Evolutionary conservation across 805 yeast species (phyloP).

Genomic region (Candida pseudofarinosa): DNA sequence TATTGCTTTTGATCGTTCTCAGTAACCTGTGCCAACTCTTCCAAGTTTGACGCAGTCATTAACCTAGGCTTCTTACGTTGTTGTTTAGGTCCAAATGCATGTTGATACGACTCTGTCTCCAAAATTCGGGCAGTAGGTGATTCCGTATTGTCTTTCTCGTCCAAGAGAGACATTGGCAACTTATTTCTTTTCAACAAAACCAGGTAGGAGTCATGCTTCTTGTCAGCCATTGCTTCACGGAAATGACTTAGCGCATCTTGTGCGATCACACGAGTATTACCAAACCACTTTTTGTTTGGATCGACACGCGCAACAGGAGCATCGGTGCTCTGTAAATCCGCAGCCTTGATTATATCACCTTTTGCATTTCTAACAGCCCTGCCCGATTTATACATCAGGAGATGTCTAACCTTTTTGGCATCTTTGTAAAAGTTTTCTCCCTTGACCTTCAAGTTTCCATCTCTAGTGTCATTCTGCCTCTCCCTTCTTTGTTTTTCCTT

Average conservation of each 20-base stretch:
- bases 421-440: conserved; percentile 97
- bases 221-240: conserved; percentile 89
- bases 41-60: conserved; percentile 66
- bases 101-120: conserved; percentile 80
- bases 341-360: conserved; percentile 86
- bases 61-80: conserved; percentile 88
- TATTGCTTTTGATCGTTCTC: conserved; percentile 53
- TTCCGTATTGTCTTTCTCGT: conserved; percentile 75
- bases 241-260: conserved; percentile 94
- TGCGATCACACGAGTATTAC: conserved; percentile 94
- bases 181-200: conserved; percentile 85
- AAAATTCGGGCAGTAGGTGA: conserved; percentile 76
- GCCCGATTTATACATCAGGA: conserved; percentile 92
- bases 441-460: conserved; percentile 88
- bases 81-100: conserved; percentile 91
- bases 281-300: conserved; percentile 97
- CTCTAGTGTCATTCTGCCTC: conserved; percentile 76
- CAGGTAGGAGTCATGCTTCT: conserved; percentile 76
- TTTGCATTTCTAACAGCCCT: conserved; percentile 79
- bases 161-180: conserved; percentile 90
- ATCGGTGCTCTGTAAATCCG: conserved; percentile 81
- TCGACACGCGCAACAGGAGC: conserved; percentile 90
- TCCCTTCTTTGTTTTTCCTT: conserved; percentile 85
- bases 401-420: conserved; percentile 84
- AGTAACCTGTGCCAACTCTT: conserved; percentile 65